Evolutionary conservation across 306 rosid genomes (phyloP), one percentile per base, ranked within the genome.

Genomic region (Inga leiocalycina): DNA sequence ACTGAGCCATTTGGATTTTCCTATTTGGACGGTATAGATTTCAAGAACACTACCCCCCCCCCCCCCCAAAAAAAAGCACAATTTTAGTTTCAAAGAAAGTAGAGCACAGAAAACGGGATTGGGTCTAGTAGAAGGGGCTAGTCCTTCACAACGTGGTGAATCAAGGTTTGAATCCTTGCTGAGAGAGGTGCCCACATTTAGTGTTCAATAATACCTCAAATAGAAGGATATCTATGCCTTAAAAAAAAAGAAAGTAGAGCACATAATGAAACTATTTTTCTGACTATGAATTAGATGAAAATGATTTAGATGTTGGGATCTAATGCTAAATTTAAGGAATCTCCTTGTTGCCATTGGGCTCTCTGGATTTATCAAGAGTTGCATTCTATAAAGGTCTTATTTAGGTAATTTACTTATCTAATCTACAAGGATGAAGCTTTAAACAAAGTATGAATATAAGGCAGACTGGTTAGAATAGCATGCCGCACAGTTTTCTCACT

Each of bases 181-280:
- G 41, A 8, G 8, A 39, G 7, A 6, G 0, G 43, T 39, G 43
- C 8, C 8, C 43, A 39, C 43, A 39, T 39, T 39, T 39, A 39
- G 8, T 6, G 6, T 0, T 0, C 1, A 1, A 39, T 39, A 39
- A 0, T 39, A 8, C 6, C 1, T 39, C 1, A 1, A 39, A 39
- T 5, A 39, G 43, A 0, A 39, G 1, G 43, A 39, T 37, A 37
- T 6, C 0, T 37, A 0, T 37, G 41, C 41, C 41, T 37, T 6
- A 39, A 6, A 39, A 5, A 39, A 5, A 37, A 37, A 37, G 8
- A 46, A 46, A 12, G 59, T 17, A 17, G 59, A 17, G 8, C n/a
- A 52, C 59, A 5, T 16, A 52, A 17, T 52, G n/a, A 16, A 52
- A 16, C 19, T 52, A 17, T 17, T 52, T 52, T 17, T 4, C n/a